These are phyloP conservation scores for Mucor lusitanicus DNA, from an alignment of 371 early-diverging fungal species.

Conservation along the genomic window DNA sequence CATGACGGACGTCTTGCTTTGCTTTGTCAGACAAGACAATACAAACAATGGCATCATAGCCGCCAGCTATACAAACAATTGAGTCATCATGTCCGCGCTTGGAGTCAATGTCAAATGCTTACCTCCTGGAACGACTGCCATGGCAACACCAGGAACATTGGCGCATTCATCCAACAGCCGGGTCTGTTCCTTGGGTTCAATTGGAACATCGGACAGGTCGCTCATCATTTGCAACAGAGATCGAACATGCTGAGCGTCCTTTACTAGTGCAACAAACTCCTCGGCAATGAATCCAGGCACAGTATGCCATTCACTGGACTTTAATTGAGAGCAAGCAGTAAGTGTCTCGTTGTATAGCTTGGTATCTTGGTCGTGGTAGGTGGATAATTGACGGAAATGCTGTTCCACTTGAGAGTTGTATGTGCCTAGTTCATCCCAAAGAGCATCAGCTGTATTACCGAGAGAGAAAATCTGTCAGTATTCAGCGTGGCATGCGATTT, in stretches of 20 bases:
- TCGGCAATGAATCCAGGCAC: slow-evolving; percentile 3
- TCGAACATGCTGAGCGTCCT: slow-evolving; percentile 51
- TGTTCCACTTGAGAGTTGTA: slow-evolving; percentile 57
- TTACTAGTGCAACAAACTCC: slow-evolving; percentile 22
- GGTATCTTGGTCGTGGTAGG: slow-evolving; percentile 25
- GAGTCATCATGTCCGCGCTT: background rate
- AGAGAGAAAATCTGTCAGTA: background rate
- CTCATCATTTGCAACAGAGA: slow-evolving; percentile 72
- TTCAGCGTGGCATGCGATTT: background rate
- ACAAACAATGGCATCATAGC: slow-evolving; percentile 95
- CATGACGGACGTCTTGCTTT: slow-evolving; percentile 46
- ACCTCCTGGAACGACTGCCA: slow-evolving; percentile 96
- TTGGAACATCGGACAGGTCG: slow-evolving; percentile 73
- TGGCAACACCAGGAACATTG: slow-evolving; percentile 74
- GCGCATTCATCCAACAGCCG: slow-evolving; percentile 78
- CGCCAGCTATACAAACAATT: slow-evolving; percentile 73
- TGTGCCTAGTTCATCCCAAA: slow-evolving; percentile 63
- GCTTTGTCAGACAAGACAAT: slow-evolving; percentile 62
- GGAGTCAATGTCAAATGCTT: slow-evolving; percentile 3
- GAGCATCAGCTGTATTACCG: slow-evolving; percentile 45
- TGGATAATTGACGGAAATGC: slow-evolving; percentile 42
- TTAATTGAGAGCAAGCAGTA: slow-evolving; percentile 24
- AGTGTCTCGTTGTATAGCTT: slow-evolving; percentile 45
- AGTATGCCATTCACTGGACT: slow-evolving; percentile 10
- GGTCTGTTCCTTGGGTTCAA: slow-evolving; percentile 91